Percentiles rank a stretch among this genome's conserved stretches.
Evolutionary conservation across 2,329 filamentous ascomycete species (phyloP).

Genomic region (Hypoxylon sp.): DNA sequence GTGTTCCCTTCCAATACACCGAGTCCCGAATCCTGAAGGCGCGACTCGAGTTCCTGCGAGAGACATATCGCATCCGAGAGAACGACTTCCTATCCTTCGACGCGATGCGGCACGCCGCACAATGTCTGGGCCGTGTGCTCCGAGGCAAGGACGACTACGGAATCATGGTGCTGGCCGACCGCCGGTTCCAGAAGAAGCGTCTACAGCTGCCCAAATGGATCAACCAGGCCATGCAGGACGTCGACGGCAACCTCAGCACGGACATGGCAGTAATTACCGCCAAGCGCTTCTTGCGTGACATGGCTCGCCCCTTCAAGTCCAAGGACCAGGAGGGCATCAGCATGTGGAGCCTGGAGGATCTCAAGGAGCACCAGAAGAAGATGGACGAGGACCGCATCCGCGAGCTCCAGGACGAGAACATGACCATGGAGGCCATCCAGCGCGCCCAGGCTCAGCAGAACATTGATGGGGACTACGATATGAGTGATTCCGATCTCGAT

Average conservation of each 20-base stretch:
- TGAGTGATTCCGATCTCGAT: slow-evolving; percentile 62
- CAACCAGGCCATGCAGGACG: slow-evolving; percentile 82
- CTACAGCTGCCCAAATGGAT: slow-evolving; percentile 97
- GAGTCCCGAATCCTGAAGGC: slow-evolving; percentile 97
- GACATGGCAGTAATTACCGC: slow-evolving; percentile 93
- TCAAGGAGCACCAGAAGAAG: slow-evolving; percentile 81
- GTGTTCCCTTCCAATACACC: slow-evolving; percentile 98
- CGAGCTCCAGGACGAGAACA: slow-evolving; percentile 63
- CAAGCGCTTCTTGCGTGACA: slow-evolving; percentile 86
- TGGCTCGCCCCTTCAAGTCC: slow-evolving; percentile 88
- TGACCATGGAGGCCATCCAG: slow-evolving; percentile 41
- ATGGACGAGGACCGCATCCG: slow-evolving; percentile 73
- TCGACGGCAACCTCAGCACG: slow-evolving; percentile 88
- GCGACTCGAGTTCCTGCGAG: slow-evolving; percentile 91
- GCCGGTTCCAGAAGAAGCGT: slow-evolving; percentile 91
- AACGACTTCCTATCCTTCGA: slow-evolving; percentile 99
- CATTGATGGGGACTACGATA: slow-evolving; percentile 56
- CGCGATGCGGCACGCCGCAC: slow-evolving; percentile 98
- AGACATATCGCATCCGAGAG: slow-evolving; percentile 95
- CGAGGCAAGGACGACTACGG: slow-evolving; percentile 98
- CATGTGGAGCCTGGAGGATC: slow-evolving; percentile 85
- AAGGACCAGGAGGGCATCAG: slow-evolving; percentile 91
- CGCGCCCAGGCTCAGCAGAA: slow-evolving; percentile 41
- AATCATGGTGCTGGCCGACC: slow-evolving; percentile 98
- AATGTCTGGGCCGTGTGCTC: slow-evolving; percentile 93